phyloP scores from a whole-genome alignment of 306 rosid species.

The Castanopsis chinensis region DNA sequence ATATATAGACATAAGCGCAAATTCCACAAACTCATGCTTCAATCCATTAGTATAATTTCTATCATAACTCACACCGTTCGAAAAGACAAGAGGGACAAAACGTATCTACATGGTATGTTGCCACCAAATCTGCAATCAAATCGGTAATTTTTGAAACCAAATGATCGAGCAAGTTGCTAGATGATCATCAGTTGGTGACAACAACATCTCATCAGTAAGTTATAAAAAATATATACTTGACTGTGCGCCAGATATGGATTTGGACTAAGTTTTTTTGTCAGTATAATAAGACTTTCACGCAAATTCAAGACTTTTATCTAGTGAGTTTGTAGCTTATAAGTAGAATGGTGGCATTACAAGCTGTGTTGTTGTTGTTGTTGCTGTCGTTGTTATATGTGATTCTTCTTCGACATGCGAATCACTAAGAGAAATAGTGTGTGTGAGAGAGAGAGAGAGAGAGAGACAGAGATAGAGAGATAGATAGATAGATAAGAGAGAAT shows the following conservation, averaged over 20 bases:
- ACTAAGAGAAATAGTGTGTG: not conserved
- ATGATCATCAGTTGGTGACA: conserved; percentile 19
- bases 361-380: not conserved
- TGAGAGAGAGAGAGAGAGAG: conserved; percentile 6
- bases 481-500: conserved; percentile 1
- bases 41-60: conserved; percentile 11
- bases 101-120: conserved; percentile 8
- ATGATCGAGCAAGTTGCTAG: not conserved
- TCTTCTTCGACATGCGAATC: not conserved
- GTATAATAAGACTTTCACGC: not conserved
- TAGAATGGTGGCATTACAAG: not conserved
- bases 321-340: not conserved
- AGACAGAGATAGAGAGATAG: not conserved
- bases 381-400: not conserved
- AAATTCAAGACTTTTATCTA: not conserved
- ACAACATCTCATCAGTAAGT: not conserved
- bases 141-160: conserved; percentile 7
- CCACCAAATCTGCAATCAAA: conserved; percentile 25
- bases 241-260: not conserved
- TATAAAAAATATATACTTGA: not conserved
- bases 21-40: conserved; percentile 24
- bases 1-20: not conserved
- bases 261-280: not conserved
- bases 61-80: conserved; percentile 1
- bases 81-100: conserved; percentile 10